Conservation (phyloP, 441 rosid species). For the Eruca vesicaria region DNA sequence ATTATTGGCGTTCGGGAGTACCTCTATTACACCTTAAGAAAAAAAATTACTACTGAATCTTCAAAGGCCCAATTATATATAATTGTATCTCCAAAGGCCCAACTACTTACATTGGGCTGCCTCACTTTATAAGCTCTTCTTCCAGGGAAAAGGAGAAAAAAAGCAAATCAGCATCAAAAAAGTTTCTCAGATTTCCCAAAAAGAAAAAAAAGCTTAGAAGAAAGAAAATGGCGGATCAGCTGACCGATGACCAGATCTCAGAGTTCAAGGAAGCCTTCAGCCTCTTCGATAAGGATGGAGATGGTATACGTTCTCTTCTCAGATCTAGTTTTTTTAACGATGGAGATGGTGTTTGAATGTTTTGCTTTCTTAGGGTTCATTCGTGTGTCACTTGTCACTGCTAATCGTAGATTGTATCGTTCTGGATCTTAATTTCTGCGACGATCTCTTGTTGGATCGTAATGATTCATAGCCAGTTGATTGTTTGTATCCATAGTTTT, state of each 20-base stretch:
- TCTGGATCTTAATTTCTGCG: no score
- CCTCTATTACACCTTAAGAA: no score
- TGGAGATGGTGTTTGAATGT: neutral
- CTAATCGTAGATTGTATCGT: no score
- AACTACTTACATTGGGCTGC: neutral
- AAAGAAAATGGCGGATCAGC: slow-evolving; percentile 38
- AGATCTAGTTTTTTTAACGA: neutral
- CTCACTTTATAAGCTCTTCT: neutral
- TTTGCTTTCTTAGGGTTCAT: neutral
- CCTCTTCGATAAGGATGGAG: slow-evolving; percentile 41
- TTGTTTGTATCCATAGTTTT: no score
- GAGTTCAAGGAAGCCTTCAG: slow-evolving; percentile 41
- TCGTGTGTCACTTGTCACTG: neutral
- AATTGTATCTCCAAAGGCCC: neutral
- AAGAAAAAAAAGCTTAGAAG: neutral
- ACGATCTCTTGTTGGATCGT: no score
- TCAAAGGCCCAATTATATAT: neutral
- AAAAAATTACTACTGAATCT: neutral
- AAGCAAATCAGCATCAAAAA: neutral
- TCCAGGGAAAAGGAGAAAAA: neutral
- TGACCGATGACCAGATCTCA: slow-evolving; percentile 42
- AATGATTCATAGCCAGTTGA: no score
- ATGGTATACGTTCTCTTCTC: slow-evolving; percentile 5
- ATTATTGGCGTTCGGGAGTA: no score
- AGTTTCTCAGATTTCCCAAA: neutral